Evolutionary conservation across 129 eudicot genomes (phyloP).

Genomic region (Escallonia herrerae): DNA sequence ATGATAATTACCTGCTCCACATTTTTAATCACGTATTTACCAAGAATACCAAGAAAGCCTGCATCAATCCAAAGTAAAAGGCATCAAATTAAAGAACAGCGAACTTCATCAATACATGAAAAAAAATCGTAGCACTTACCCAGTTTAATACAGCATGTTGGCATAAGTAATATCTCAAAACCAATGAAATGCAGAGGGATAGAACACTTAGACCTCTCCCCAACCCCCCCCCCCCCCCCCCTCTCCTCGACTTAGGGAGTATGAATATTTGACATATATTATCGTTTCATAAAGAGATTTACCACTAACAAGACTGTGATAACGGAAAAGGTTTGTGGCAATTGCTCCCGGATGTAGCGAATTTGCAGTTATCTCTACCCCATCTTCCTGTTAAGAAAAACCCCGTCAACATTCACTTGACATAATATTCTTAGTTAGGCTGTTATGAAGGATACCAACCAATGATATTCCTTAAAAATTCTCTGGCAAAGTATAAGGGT

Average conservation of each 20-base stretch:
- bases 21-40: background rate
- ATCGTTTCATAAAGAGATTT: constrained; percentile 12
- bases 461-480: too few relatives aligned
- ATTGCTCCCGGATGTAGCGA: constrained; percentile 64
- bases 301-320: constrained; percentile 15
- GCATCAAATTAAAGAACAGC: background rate
- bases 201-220: too few relatives aligned
- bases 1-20: background rate
- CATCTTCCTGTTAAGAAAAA: constrained; percentile 32
- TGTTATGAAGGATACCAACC: too few relatives aligned
- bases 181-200: too few relatives aligned
- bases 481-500: too few relatives aligned
- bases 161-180: too few relatives aligned
- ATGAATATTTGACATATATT: background rate
- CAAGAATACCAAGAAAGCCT: background rate
- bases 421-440: too few relatives aligned
- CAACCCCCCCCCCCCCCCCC: background rate
- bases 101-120: background rate
- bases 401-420: background rate
- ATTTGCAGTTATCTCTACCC: constrained; percentile 47
- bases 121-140: background rate
- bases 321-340: constrained; percentile 31
- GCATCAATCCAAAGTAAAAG: background rate
- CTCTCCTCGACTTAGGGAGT: constrained; percentile 16
- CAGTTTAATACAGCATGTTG: background rate